Conservation (phyloP, 345 rosid species). For the Boechera retrofracta region DNA sequence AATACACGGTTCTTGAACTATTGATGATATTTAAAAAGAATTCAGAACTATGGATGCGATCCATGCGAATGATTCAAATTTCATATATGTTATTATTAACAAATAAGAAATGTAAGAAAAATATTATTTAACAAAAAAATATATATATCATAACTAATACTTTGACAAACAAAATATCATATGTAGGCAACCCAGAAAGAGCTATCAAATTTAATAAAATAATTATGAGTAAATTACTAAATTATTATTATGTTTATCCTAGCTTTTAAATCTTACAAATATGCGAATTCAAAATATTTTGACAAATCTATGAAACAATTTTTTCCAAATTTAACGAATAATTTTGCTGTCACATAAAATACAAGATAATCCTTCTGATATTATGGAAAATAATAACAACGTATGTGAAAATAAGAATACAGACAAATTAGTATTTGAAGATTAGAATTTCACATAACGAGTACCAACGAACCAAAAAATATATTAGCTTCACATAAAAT, state of each 20-base stretch:
- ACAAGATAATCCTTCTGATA: neutral
- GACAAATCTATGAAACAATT: neutral
- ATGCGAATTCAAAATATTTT: neutral
- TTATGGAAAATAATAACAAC: neutral
- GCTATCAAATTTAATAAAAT: neutral
- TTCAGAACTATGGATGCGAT: too few relatives aligned
- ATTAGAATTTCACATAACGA: constrained; percentile 15
- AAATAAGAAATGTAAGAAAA: neutral
- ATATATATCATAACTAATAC: neutral
- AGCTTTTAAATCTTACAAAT: neutral
- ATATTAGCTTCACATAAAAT: constrained; percentile 24
- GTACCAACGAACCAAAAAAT: constrained; percentile 22
- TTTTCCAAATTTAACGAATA: neutral
- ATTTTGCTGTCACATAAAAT: neutral
- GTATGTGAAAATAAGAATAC: neutral
- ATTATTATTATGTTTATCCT: neutral
- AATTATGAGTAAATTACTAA: neutral
- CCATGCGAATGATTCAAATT: neutral
- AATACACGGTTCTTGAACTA: neutral
- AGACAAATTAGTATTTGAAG: constrained; percentile 1
- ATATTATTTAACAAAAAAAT: neutral
- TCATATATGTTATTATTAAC: neutral
- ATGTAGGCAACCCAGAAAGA: neutral
- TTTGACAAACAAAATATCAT: neutral
- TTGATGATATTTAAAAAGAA: too few relatives aligned